Evolutionary conservation across 441 rosid species (phyloP), one percentile per base, ranked within the genome.

Genomic region (Euphorbia schlechtendalii): DNA sequence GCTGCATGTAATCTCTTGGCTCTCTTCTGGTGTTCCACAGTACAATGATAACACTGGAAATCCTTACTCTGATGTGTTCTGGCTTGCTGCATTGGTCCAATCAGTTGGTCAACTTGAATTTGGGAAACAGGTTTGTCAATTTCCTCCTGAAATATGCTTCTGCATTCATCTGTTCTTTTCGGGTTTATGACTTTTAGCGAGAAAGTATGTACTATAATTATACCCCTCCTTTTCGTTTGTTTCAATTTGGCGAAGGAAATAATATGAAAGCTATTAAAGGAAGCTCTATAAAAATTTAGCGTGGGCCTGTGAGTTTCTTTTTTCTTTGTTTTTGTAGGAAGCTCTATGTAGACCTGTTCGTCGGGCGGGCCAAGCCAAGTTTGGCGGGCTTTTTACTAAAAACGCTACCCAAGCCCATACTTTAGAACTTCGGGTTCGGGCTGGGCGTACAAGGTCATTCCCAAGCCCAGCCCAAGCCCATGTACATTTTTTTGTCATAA

Each of bases 21-120:
- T 41, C 51, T n/a, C 1, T 69, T 58, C 60, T 74, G 8, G 63
- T 66, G 22, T 77, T 69, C 58, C 21, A 72, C 86, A 95, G 98
- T 89, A 92, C 75, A 95, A 95, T 72, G 99, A 95, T 74, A 95
- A 92, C 76, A 85, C 81, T 58, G 99, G 96, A 67, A 95, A 95
- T 81, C 87, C 83, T 7, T 92, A 86, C 80, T 95, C 99, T 18
- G 98, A 95, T 70, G 97, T 88, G 32, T 92, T 89, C 80, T 92
- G 99, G 99, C 96, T 92, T 69, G 90, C 99, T 78, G 86, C 87
- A 61, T 81, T 94, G 63, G 90, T 94, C 55, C 94, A 89, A 79
- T 86, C 99, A 60, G 84, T 84, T 70, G 98, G 98, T 72, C 89
- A 89, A 74, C 93, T 94, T 75, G 96, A 91, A 71, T 89, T 91